Base-by-base conservation (phyloP, 805 yeast genomes). In the Candida peoriensis region DNA sequence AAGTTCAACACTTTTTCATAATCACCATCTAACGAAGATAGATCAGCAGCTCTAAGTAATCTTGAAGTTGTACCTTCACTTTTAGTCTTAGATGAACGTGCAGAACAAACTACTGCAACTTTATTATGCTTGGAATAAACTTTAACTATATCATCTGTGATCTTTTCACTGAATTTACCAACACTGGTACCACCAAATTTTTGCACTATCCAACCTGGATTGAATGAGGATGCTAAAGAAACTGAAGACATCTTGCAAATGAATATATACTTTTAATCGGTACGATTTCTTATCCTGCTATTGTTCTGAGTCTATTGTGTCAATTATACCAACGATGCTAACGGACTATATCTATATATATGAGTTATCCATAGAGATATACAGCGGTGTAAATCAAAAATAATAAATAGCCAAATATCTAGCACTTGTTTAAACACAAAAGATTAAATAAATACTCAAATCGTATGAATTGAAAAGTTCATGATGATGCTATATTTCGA, bases 131-230 rank as follows among this genome's bases (percentile, higher is more conserved):
- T 61, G 23, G 78, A 65, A 55, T 77, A 86, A 17, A 68, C 74
- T 52, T 76, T 77, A 31, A 93, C 84, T 32, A 93, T 87, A 46
- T 87, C 85, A 40, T 83, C 82, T 19, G 87, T 88, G 36, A 93
- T 93, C 45, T 81, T 74, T 33, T 72, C 78, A 8, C 96, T 85
- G 59, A 93, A 89, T 58, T 93, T 93, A 16, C 98, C 98, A 21
- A 93, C 96, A 30, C 93, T 80, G 12, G 98, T 93, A 35, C 98
- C 98, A 32, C 98, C 98, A 53, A 86, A 93, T 61, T 93, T 93
- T 60, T 93, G 98, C 6, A 93, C 83, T 4, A 83, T 59, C 89
- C 90, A 81, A 13, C 74, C 74, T 13, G 49, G 42, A 11, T 22
- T 20, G 22, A 42, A 41, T 10, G 51, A 35, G 9, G 47, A 38